Evolutionary conservation across 1,139 yeast genomes (phyloP).

Genomic region (Nadsonia commutata): DNA sequence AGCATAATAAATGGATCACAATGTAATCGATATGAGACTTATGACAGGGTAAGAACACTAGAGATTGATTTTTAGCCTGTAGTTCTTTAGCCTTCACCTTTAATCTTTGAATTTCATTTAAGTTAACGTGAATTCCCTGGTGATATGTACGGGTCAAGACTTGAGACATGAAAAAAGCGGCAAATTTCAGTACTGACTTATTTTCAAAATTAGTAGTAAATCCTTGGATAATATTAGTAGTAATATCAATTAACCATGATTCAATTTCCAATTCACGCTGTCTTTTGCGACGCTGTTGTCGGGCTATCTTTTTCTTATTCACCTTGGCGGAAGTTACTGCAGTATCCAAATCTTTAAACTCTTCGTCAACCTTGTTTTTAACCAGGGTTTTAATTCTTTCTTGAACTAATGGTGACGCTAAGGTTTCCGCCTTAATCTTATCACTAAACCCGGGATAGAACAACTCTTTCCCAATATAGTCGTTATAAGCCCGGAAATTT

Average conservation of each 20-base stretch:
- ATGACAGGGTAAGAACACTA: constrained; percentile 36
- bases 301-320: neutral
- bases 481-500: constrained; percentile 25
- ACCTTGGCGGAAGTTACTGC: constrained; percentile 2
- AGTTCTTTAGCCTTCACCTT: constrained; percentile 23
- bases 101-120: constrained; percentile 22
- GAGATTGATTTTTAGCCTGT: constrained; percentile 22
- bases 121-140: constrained; percentile 29
- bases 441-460: constrained; percentile 23
- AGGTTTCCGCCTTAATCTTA: constrained; percentile 17
- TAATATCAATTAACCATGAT: constrained; percentile 19
- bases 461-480: constrained; percentile 24
- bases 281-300: neutral
- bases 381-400: constrained; percentile 21
- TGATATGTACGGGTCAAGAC: constrained; percentile 27
- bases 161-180: constrained; percentile 27
- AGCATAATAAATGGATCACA: constrained; percentile 41
- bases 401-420: constrained; percentile 19
- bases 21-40: constrained; percentile 55
- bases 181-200: constrained; percentile 19
- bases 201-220: constrained; percentile 25
- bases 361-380: constrained; percentile 18
- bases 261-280: constrained; percentile 16
- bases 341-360: constrained; percentile 10
- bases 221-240: constrained; percentile 20